These are phyloP conservation scores for Wallacemonas collosoma DNA, from an alignment of 208 protist species.

Conservation along the genomic window DNA sequence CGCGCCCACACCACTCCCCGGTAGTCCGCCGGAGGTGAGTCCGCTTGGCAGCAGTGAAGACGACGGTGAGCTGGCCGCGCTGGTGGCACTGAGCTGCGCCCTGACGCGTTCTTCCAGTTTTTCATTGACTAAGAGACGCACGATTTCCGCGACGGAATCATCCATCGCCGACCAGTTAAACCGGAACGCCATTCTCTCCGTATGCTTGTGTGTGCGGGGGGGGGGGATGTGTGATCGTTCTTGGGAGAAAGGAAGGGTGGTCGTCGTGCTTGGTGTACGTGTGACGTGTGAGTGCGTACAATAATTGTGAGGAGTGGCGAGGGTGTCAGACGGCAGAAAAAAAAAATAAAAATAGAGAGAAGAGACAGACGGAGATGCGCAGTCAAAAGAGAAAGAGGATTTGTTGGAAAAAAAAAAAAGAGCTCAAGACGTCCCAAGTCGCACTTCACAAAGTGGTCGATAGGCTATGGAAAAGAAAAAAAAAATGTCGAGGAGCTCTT, in stretches of 20 bases:
- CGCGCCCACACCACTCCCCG: not conserved
- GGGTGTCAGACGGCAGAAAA: not conserved
- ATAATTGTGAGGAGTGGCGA: too few relatives aligned
- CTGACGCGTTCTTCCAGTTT: slow-evolving; percentile 35
- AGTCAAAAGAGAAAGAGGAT: too few relatives aligned
- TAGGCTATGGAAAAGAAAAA: too few relatives aligned
- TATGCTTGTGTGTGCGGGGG: not conserved
- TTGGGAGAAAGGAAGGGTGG: not conserved
- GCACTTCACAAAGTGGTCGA: too few relatives aligned
- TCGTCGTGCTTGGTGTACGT: too few relatives aligned
- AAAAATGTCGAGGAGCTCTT: too few relatives aligned
- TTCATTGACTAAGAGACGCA: slow-evolving; percentile 63
- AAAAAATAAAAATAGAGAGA: not conserved
- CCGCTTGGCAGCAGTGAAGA: not conserved
- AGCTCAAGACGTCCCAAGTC: too few relatives aligned
- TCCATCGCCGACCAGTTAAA: slow-evolving; percentile 82
- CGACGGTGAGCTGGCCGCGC: too few relatives aligned
- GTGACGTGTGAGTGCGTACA: too few relatives aligned
- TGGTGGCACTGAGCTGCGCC: not conserved
- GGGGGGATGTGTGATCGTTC: not conserved
- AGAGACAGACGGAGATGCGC: too few relatives aligned
- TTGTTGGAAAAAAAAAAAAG: too few relatives aligned
- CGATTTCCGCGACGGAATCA: slow-evolving; percentile 64
- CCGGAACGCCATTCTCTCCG: slow-evolving; percentile 39
- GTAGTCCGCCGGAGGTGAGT: too few relatives aligned